Base-by-base conservation (phyloP, 2,329 filamentous ascomycete species). In the Fusarium staphyleae region DNA sequence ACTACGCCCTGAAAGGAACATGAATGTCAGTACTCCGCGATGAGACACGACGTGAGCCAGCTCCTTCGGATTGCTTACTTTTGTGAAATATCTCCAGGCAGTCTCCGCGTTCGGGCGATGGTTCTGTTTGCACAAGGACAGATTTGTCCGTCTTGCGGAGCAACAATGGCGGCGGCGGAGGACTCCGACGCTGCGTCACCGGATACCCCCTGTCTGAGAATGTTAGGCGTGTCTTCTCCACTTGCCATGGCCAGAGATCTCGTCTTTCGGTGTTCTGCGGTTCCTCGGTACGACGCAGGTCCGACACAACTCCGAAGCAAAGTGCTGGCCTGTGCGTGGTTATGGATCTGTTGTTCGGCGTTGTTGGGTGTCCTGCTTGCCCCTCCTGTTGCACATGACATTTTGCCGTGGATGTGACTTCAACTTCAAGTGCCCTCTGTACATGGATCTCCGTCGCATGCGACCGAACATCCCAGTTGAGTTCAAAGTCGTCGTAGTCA, bases 161-260 rank as follows among this genome's bases (percentile, higher is more conserved):
- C 22, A 80, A 71, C 15, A 88, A 71, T 3, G 84, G 83, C 13
- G 79, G 75, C 2, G 85, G 85, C 6, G 82, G 83, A 11, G 81
- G 77, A 70, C 81, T 79, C 62, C 81, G 83, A 50, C 82, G 77
- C 15, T 75, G 75, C 32, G 74, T 75, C 5, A 66, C 69, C 47
- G 72, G 75, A 30, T 75, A 71, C 63, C 76, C 77, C 52, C 83
- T 77, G 29, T 77, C 76, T 1, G 85, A 86, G 63, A 88, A 88
- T 2, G 81, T 79, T 16, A 82, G 82, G 48, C 81, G 81, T 16
- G 80, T 74, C 36, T 87, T 82, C 18, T 85, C 85, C 40, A 87
- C 73, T 3, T 84, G 81, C 29, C 75, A 77, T 66, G 87, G 82
- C 78, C 83, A 87, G 29, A 59, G 52, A 26, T 52, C 53, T 18